Evolutionary conservation across 768 basidiomycete genomes (phyloP).

Genomic region (Rhodocollybia butyracea): DNA sequence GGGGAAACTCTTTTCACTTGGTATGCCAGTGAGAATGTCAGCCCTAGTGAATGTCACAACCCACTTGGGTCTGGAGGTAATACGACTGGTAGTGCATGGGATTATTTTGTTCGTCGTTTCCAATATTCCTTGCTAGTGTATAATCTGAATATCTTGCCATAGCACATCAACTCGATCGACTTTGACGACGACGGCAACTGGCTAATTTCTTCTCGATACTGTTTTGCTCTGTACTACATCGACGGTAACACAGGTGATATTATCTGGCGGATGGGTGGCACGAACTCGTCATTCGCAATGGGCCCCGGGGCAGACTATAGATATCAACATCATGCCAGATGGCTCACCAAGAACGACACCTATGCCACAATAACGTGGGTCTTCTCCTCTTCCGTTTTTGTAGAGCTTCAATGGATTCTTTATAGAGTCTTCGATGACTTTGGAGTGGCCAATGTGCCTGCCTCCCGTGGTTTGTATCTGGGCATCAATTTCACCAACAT

Average conservation of each 20-base stretch:
- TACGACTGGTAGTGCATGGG: not conserved
- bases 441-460: not conserved
- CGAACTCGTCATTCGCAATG: slow-evolving; percentile 13
- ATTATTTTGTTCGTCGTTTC: slow-evolving; percentile 1
- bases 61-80: not conserved
- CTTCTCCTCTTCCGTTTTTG: not conserved
- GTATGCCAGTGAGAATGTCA: slow-evolving; percentile 1
- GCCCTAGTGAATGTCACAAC: not conserved
- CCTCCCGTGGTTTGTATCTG: slow-evolving; percentile 5
- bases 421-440: slow-evolving; percentile 3
- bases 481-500: slow-evolving; percentile 5
- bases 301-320: slow-evolving; percentile 11
- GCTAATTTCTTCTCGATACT: slow-evolving; percentile 14
- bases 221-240: slow-evolving; percentile 15
- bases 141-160: not conserved
- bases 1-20: slow-evolving; percentile 1
- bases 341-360: slow-evolving; percentile 8
- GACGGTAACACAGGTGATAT: slow-evolving; percentile 13
- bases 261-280: slow-evolving; percentile 18
- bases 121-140: not conserved
- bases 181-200: slow-evolving; percentile 13
- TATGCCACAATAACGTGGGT: slow-evolving; percentile 8
- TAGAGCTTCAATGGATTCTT: slow-evolving; percentile 4
- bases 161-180: slow-evolving; percentile 10
- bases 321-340: slow-evolving; percentile 18